Conservation (phyloP, 768 basidiomycete species). For the Rhizopogon vinicolor region DNA sequence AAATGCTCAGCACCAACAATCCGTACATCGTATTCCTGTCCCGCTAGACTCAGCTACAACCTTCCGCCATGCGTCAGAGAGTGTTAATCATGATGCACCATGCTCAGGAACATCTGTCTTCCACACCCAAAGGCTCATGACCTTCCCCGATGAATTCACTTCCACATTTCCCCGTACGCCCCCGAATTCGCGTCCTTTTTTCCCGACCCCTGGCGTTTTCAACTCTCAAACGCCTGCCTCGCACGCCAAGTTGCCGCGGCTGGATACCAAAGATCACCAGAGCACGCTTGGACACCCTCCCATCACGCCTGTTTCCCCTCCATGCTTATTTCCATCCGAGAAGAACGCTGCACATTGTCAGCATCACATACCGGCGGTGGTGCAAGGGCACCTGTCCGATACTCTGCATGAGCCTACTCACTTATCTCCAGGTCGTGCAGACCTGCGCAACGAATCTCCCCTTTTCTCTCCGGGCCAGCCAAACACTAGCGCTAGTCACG, state of each 20-base stretch:
- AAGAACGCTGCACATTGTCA: no score
- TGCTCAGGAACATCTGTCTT: neutral
- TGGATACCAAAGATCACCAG: neutral
- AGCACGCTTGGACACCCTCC: neutral
- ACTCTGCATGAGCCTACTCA: no score
- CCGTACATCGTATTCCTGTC: neutral
- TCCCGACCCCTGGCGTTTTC: neutral
- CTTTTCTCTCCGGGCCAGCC: neutral
- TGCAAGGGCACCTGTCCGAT: neutral
- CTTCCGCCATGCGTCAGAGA: neutral
- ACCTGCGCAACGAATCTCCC: neutral
- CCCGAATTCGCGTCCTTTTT: neutral
- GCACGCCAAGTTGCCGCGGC: neutral
- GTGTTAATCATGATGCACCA: neutral
- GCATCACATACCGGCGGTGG: neutral
- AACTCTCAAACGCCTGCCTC: neutral
- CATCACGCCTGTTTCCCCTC: neutral
- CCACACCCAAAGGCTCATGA: neutral
- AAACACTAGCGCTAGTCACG: neutral
- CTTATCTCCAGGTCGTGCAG: neutral
- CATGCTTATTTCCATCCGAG: neutral
- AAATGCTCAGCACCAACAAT: neutral
- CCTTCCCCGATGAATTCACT: no score
- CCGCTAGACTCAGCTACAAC: neutral
- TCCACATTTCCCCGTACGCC: neutral